Evolutionary conservation across 345 rosid species (phyloP).

Genomic region (Lepidium sativum): DNA sequence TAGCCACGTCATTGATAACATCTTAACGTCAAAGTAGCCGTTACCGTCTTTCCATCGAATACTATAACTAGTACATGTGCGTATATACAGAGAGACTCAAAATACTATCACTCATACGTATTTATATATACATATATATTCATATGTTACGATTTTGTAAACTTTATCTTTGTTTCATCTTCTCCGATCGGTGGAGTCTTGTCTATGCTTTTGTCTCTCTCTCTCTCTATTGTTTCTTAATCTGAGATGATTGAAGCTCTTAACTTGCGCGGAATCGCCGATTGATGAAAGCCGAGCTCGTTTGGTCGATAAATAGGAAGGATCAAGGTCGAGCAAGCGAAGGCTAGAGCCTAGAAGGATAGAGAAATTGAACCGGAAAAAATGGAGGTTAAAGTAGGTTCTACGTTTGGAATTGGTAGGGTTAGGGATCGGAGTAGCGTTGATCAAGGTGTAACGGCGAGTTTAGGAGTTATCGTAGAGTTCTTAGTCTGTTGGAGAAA

Average conservation of each 20-base stretch:
- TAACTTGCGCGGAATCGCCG: background rate
- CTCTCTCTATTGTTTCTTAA: background rate
- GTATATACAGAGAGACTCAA: slow-evolving; percentile 1
- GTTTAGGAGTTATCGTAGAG: slow-evolving; percentile 31
- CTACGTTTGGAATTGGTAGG: slow-evolving; percentile 31
- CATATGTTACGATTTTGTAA: background rate
- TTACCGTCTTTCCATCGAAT: background rate
- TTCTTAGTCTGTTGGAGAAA: slow-evolving; percentile 61
- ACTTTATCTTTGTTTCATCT: background rate
- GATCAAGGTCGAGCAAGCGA: no score
- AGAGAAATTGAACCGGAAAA: background rate
- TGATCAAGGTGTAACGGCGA: slow-evolving; percentile 13
- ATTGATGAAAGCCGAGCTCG: slow-evolving; percentile 30
- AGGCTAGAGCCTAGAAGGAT: background rate
- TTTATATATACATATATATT: slow-evolving; percentile 7
- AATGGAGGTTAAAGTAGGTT: slow-evolving; percentile 59
- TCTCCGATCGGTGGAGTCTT: slow-evolving; percentile 21
- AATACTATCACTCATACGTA: slow-evolving; percentile 4
- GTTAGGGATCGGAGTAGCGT: slow-evolving; percentile 16
- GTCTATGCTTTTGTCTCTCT: background rate
- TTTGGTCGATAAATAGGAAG: slow-evolving; percentile 10
- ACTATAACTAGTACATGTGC: background rate
- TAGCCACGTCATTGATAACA: slow-evolving; percentile 17
- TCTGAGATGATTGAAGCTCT: slow-evolving; percentile 7
- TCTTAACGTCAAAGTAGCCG: slow-evolving; percentile 16